These are phyloP conservation scores for Fomitopsis palustris DNA, from an alignment of 1,284 basidiomycete genomes.

Conservation along the genomic window DNA sequence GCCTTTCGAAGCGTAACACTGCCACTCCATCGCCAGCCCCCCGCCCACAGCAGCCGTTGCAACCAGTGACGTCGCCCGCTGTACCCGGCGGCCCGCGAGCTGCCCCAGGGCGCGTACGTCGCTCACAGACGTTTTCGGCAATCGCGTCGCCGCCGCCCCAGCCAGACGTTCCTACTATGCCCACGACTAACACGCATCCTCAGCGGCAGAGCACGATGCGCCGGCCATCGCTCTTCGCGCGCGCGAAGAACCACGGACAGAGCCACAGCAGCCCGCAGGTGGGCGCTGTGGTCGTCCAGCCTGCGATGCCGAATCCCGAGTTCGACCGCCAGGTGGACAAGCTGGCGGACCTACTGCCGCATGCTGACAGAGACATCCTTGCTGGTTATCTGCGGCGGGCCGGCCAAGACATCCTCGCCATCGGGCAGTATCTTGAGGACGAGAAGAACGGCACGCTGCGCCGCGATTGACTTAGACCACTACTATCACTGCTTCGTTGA, in stretches of 20 bases:
- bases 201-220: conserved; percentile 43
- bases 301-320: conserved; percentile 31
- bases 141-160: conserved; percentile 31
- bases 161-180: conserved; percentile 7
- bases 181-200: conserved; percentile 8
- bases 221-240: conserved; percentile 48
- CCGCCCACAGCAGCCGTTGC: conserved; percentile 30
- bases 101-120: conserved; percentile 54
- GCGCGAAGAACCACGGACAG: conserved; percentile 20
- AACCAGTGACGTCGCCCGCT: conserved; percentile 42
- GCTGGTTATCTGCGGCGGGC: conserved; percentile 70
- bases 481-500: not conserved
- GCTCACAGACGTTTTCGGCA: conserved; percentile 64
- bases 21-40: conserved; percentile 23
- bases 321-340: conserved; percentile 68
- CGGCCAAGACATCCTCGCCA: conserved; percentile 79
- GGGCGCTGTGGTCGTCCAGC: conserved; percentile 1
- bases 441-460: conserved; percentile 73
- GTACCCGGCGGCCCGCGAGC: conserved; percentile 77
- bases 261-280: conserved; percentile 7
- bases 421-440: conserved; percentile 86
- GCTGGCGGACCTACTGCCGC: conserved; percentile 71
- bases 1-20: conserved; percentile 40
- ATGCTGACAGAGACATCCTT: conserved; percentile 67
- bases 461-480: conserved; percentile 22